Base-by-base conservation (phyloP, 1,284 basidiomycete species). In the Boletus holoroseus region DNA sequence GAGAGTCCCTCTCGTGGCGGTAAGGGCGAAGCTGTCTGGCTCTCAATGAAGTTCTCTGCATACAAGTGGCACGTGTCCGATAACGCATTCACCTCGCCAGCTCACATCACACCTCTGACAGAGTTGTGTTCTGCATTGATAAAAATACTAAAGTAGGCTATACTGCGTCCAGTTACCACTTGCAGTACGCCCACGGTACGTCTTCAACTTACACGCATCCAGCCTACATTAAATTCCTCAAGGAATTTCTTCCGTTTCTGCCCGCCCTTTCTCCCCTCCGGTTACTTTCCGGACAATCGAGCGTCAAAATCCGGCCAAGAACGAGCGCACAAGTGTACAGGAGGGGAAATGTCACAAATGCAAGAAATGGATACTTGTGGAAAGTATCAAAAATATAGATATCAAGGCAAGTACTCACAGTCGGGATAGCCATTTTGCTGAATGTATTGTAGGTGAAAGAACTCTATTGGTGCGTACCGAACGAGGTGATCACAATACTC, bases 341-440 rank as follows among this genome's bases (percentile, higher is more conserved):
- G 79, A 91, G 59, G 89, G 86, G 2, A 78, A 77, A 59, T 91
- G 89, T 58, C 86, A 91, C 70, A 79, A 77, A 55, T 91, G 88
- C 67, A 62, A 66, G 22, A 80, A 81, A 58, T 91, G 88, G 87
- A 69, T 88, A 28, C 62, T 75, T 1, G 69, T 88, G 3, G 82
- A 89, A 62, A 84, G 86, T 18, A 68, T 85, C 39, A 89, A 88
- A 68, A 75, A 81, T 55, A 74, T 82, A 38, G 80, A 84, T 42
- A 71, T 77, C 16, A 88, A 90, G 76, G 88, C 82, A 43, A n/a
- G n/a, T 12, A 2, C 45, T 32, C 24, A 7, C 8, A 11, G 30
- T 47, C 5, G 36, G 32, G 36, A 30, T 16, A 18, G 15, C 4
- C 7, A 22, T 38, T 39, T 41, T 40, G 49, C 45, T 41, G 8